Percentiles rank a stretch among this genome's conserved stretches.
phyloP scores from a whole-genome alignment of 2,329 filamentous ascomycete genomes.

The Trichoderma citrinoviride region DNA sequence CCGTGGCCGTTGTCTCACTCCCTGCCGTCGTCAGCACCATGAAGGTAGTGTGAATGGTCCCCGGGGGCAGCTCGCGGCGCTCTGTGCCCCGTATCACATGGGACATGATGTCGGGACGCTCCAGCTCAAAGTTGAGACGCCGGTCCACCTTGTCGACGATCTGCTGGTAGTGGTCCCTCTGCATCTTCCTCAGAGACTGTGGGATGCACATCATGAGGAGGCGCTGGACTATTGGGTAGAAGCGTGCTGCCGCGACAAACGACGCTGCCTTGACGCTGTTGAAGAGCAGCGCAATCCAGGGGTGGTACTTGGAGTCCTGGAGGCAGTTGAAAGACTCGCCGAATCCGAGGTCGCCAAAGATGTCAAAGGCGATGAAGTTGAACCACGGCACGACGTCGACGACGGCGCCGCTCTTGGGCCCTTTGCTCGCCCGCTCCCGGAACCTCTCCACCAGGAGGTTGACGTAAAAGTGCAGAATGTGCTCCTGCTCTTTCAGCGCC shows the following conservation, averaged over 20 bases:
- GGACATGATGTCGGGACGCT: conserved; percentile 30
- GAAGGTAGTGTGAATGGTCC: conserved; percentile 36
- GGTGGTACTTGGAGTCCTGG: conserved; percentile 20
- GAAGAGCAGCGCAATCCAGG: conserved; percentile 22
- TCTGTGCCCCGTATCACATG: conserved; percentile 35
- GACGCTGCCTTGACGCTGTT: conserved; percentile 12
- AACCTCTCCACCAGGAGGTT: conserved; percentile 29
- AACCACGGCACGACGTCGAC: conserved; percentile 29
- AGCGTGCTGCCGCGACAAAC: conserved; percentile 12
- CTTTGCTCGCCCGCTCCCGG: conserved; percentile 13
- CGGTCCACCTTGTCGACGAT: conserved; percentile 27
- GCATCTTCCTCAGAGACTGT: background rate
- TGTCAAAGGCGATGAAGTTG: conserved; percentile 33
- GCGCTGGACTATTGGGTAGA: conserved; percentile 10
- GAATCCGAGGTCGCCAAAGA: conserved; percentile 26
- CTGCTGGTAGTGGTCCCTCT: conserved; percentile 22
- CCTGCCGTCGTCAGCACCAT: conserved; percentile 32
- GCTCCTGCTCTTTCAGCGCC: conserved; percentile 32
- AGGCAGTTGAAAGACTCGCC: conserved; percentile 26
- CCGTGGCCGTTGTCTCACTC: conserved; percentile 35
- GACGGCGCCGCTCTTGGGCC: conserved; percentile 20
- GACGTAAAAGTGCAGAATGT: conserved; percentile 30
- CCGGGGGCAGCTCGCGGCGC: conserved; percentile 24
- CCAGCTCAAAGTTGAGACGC: conserved; percentile 26
- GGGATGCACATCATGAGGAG: conserved; percentile 15